Percentiles rank a stretch among this genome's conserved stretches.
phyloP scores from a whole-genome alignment of 768 basidiomycete genomes.

The Lactarius hatsudake region DNA sequence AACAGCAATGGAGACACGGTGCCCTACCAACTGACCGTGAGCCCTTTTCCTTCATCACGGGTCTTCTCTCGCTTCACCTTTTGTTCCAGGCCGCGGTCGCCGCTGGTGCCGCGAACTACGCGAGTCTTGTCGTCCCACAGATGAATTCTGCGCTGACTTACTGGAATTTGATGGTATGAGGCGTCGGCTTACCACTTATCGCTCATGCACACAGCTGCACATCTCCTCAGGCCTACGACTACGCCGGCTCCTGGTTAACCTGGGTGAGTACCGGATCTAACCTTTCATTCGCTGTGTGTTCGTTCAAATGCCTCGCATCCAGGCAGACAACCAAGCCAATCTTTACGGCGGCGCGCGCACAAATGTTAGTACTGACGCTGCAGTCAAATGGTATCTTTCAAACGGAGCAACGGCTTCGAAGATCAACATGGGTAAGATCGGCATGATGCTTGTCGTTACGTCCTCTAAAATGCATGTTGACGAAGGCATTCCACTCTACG shows the following conservation, averaged over 20 bases:
- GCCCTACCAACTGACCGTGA: slow-evolving; percentile 56
- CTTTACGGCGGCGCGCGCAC: slow-evolving; percentile 64
- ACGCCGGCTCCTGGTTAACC: slow-evolving; percentile 75
- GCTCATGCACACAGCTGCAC: neutral
- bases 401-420: slow-evolving; percentile 64
- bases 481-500: slow-evolving; percentile 76
- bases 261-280: slow-evolving; percentile 34
- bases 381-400: slow-evolving; percentile 57
- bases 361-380: slow-evolving; percentile 63
- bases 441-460: neutral
- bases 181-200: neutral
- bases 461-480: neutral
- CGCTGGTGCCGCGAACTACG: slow-evolving; percentile 59
- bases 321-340: slow-evolving; percentile 60
- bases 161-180: slow-evolving; percentile 77
- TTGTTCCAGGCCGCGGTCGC: slow-evolving; percentile 51
- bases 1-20: slow-evolving; percentile 56
- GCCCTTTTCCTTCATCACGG: slow-evolving; percentile 9
- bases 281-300: slow-evolving; percentile 9
- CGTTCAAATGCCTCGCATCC: neutral
- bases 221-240: slow-evolving; percentile 59
- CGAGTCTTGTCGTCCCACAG: slow-evolving; percentile 53
- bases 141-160: slow-evolving; percentile 66
- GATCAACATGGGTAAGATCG: slow-evolving; percentile 56
- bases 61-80: slow-evolving; percentile 2